These are phyloP conservation scores for Oryza longistaminata DNA, from an alignment of 176 grass and related monocot species.

Conservation along the genomic window DNA sequence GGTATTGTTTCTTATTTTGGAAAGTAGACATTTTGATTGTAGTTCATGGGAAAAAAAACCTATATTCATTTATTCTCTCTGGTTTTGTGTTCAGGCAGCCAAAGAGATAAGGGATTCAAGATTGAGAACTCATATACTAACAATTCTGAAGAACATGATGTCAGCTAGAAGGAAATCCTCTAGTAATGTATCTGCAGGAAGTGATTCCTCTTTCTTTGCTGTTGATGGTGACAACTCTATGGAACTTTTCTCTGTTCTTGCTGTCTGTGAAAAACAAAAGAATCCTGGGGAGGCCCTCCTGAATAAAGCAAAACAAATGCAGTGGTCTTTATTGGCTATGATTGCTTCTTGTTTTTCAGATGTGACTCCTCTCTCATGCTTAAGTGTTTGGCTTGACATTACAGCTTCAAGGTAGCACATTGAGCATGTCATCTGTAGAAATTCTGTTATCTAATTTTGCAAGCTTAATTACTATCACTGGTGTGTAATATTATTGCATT, in stretches of 20 bases:
- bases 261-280: slow-evolving; percentile 84
- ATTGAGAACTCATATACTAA: slow-evolving; percentile 82
- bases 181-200: slow-evolving; percentile 50
- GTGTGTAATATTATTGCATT: slow-evolving; percentile 42
- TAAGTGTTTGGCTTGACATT: slow-evolving; percentile 95
- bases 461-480: slow-evolving; percentile 39
- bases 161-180: slow-evolving; percentile 68
- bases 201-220: slow-evolving; percentile 42
- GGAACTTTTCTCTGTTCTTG: slow-evolving; percentile 85
- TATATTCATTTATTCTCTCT: slow-evolving; percentile 42
- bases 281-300: slow-evolving; percentile 83
- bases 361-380: slow-evolving; percentile 74
- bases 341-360: slow-evolving; percentile 91
- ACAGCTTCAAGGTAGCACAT: slow-evolving; percentile 73
- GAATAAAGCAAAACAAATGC: slow-evolving; percentile 79
- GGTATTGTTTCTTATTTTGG: slow-evolving; percentile 47
- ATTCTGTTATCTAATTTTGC: slow-evolving; percentile 35
- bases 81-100: slow-evolving; percentile 60
- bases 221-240: slow-evolving; percentile 48
- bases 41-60: not conserved
- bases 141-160: slow-evolving; percentile 72
- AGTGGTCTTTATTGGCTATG: slow-evolving; percentile 83
- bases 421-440: not conserved
- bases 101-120: slow-evolving; percentile 83
- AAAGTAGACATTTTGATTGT: slow-evolving; percentile 26